phyloP scores from a whole-genome alignment of 2,329 filamentous ascomycete genomes.

The Domatiomyces catenatus region DNA sequence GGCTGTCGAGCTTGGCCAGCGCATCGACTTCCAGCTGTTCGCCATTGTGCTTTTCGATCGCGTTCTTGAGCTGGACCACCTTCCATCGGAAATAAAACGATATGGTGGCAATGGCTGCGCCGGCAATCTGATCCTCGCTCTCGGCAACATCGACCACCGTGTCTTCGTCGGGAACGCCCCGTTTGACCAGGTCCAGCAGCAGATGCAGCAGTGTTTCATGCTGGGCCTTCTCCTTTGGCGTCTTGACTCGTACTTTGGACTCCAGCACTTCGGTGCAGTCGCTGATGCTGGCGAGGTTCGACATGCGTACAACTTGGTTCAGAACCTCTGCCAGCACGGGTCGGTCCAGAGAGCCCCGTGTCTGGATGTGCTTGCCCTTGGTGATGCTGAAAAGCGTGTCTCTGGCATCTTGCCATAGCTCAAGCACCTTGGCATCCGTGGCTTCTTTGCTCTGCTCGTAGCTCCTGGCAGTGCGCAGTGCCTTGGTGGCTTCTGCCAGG shows the following conservation, averaged over 20 bases:
- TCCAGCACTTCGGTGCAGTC: conserved; percentile 67
- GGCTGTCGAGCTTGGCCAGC: conserved; percentile 52
- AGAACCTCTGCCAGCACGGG: conserved; percentile 54
- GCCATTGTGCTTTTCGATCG: conserved; percentile 38
- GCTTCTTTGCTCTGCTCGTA: conserved; percentile 81
- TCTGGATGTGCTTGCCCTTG: conserved; percentile 54
- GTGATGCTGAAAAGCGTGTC: conserved; percentile 58
- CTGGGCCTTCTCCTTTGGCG: conserved; percentile 13
- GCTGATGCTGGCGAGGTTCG: conserved; percentile 63
- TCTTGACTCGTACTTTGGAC: conserved; percentile 22
- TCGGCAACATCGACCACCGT: conserved; percentile 54
- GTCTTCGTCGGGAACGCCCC: conserved; percentile 51
- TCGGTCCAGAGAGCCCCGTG: conserved; percentile 52
- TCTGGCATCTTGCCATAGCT: conserved; percentile 73
- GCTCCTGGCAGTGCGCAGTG: conserved; percentile 68
- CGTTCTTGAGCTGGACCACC: conserved; percentile 43
- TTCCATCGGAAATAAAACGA: conserved; percentile 97
- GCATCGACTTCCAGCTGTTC: conserved; percentile 46
- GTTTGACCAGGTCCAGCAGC: conserved; percentile 55
- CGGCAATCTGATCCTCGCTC: conserved; percentile 63
- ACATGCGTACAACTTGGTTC: conserved; percentile 61
- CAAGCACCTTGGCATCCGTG: conserved; percentile 62
- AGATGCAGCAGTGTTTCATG: conserved; percentile 41
- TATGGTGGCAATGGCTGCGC: conserved; percentile 58
- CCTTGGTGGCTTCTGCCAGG: conserved; percentile 64